phyloP scores from a whole-genome alignment of 1,284 basidiomycete species.

The Lentinula novae-zelandiae region DNA sequence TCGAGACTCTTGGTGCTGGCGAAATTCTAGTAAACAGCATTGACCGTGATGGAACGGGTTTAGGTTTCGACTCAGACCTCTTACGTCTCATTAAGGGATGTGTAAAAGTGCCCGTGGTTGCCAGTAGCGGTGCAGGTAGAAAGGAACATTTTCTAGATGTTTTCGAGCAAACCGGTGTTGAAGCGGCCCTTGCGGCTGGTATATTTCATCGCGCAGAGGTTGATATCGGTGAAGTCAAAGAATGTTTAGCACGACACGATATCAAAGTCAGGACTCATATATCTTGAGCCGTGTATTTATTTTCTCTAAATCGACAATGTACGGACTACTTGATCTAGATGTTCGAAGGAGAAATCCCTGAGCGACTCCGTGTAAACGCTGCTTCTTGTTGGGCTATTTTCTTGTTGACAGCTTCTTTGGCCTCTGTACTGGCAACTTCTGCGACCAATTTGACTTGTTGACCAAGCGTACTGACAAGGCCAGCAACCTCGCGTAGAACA shows the following conservation, averaged over 20 bases:
- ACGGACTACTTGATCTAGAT: background rate
- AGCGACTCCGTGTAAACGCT: background rate
- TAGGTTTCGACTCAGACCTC: constrained; percentile 90
- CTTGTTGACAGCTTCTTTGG: constrained; percentile 53
- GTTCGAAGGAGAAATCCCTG: background rate
- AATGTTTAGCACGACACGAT: constrained; percentile 42
- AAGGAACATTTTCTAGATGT: constrained; percentile 85
- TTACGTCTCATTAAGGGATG: constrained; percentile 71
- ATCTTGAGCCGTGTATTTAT: background rate
- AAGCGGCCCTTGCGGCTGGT: constrained; percentile 95
- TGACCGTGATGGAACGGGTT: constrained; percentile 92
- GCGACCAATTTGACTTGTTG: constrained; percentile 75
- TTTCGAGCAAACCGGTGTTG: constrained; percentile 76
- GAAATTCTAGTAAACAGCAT: constrained; percentile 97
- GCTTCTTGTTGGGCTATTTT: constrained; percentile 28
- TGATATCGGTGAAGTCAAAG: constrained; percentile 68
- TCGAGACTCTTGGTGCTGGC: constrained; percentile 88
- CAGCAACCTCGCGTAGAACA: constrained; percentile 77
- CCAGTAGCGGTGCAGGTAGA: constrained; percentile 89
- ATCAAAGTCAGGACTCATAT: constrained; percentile 46
- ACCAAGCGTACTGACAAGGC: constrained; percentile 5
- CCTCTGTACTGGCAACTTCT: constrained; percentile 67
- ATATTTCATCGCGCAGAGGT: constrained; percentile 97
- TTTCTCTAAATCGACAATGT: background rate
- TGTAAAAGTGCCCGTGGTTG: constrained; percentile 91